Evolutionary conservation across 371 early-diverging fungal genomes (phyloP).

Genomic region (Zopfochytrium polystomum): DNA sequence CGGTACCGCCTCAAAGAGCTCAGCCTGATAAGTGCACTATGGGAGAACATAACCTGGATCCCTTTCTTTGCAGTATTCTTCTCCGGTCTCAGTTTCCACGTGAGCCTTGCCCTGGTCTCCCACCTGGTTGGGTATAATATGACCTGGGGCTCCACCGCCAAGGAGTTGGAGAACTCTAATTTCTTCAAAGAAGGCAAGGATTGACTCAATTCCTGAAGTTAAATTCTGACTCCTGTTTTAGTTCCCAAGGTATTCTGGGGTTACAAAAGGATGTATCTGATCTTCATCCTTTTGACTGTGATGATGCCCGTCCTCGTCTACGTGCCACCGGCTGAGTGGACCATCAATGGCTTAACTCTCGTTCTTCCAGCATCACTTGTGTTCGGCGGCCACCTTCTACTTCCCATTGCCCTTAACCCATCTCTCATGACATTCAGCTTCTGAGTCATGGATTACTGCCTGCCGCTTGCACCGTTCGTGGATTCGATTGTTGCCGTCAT

Average conservation of each 20-base stretch:
- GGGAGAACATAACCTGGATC: constrained; percentile 23
- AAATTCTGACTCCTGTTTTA: no score
- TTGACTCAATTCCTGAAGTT: no score
- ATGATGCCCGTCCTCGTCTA: constrained; percentile 6
- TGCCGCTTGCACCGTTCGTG: no score
- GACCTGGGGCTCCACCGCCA: no score
- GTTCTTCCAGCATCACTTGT: constrained; percentile 9
- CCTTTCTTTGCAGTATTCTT: constrained; percentile 26
- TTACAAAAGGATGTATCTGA: constrained; percentile 22
- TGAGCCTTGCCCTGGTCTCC: no score
- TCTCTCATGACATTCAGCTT: no score
- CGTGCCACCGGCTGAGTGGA: constrained; percentile 11
- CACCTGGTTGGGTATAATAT: no score
- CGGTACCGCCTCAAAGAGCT: constrained; percentile 5
- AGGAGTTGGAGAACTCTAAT: no score
- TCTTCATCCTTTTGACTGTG: constrained; percentile 13
- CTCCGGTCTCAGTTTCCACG: constrained; percentile 24
- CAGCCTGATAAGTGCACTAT: constrained; percentile 6
- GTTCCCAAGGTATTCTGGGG: constrained; percentile 16
- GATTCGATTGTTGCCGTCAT: no score
- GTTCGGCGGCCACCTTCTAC: constrained; percentile 13
- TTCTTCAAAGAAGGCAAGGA: no score
- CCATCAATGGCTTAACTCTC: constrained; percentile 6
- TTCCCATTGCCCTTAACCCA: constrained; percentile 17
- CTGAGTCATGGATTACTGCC: no score